These are phyloP conservation scores for Orbilia blumenaviensis DNA, from an alignment of 2,329 filamentous ascomycete genomes.

Conservation along the genomic window DNA sequence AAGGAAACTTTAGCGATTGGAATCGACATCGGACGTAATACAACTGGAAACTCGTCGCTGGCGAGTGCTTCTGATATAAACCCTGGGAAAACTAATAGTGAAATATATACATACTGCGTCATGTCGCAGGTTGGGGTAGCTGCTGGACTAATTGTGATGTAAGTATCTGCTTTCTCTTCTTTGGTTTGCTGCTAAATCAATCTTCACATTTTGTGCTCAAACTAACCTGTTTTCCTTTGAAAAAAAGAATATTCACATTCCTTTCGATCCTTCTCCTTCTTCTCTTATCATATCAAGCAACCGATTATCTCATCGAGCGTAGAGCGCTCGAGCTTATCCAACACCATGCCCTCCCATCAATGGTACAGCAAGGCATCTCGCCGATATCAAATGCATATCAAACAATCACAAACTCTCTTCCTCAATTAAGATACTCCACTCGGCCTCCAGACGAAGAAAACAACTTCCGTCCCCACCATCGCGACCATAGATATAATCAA, in stretches of 20 bases:
- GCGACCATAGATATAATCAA: slow-evolving; percentile 1
- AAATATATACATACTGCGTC: slow-evolving; percentile 52
- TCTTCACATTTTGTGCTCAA: too few species aligned
- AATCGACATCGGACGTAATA: slow-evolving; percentile 50
- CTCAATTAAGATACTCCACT: slow-evolving; percentile 3
- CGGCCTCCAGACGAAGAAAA: slow-evolving; percentile 41
- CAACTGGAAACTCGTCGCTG: neutral
- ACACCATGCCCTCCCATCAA: slow-evolving; percentile 49
- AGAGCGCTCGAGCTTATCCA: slow-evolving; percentile 49
- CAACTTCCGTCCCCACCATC: slow-evolving; percentile 7
- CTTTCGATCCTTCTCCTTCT: slow-evolving; percentile 45
- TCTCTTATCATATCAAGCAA: slow-evolving; percentile 51
- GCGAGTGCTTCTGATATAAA: neutral
- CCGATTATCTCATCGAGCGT: slow-evolving; percentile 51
- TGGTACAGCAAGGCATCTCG: slow-evolving; percentile 47
- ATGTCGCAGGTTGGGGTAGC: slow-evolving; percentile 54
- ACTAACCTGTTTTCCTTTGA: slow-evolving; percentile 2
- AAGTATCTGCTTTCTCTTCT: too few species aligned
- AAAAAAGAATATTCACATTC: slow-evolving; percentile 52
- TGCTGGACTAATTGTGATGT: slow-evolving; percentile 52
- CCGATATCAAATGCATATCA: slow-evolving; percentile 48
- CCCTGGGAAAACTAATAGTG: slow-evolving; percentile 32
- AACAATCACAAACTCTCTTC: slow-evolving; percentile 40
- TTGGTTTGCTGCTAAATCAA: too few species aligned
- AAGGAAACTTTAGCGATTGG: slow-evolving; percentile 41